A percentile compares a stretch with the other conserved stretches of the same genome.
These are phyloP conservation scores for Backusella parvicylindrica DNA, from an alignment of 192 early-diverging fungal genomes.

Conservation along the genomic window DNA sequence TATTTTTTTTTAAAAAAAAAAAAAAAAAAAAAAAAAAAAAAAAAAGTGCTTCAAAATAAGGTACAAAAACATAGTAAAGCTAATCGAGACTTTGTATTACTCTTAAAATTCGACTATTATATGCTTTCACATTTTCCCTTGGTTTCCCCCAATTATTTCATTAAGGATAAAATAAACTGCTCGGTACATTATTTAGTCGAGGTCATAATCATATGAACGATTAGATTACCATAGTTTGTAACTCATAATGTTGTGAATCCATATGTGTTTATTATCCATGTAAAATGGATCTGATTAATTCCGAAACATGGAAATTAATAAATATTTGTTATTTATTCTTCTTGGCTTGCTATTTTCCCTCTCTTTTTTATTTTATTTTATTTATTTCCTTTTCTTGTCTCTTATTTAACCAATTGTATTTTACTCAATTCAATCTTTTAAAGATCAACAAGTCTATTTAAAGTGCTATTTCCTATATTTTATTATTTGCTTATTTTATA, in stretches of 20 bases:
- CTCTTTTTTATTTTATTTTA: background rate
- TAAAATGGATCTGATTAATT: background rate
- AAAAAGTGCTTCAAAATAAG: background rate
- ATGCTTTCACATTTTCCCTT: background rate
- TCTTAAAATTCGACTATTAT: conserved; percentile 7
- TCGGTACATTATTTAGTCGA: background rate
- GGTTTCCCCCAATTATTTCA: background rate
- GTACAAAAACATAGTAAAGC: background rate
- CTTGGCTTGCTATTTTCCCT: background rate
- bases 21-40: no score
- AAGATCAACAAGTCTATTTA: background rate
- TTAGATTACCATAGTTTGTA: background rate
- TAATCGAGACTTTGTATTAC: background rate
- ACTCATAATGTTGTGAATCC: background rate
- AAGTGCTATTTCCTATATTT: background rate
- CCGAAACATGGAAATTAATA: background rate
- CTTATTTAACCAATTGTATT: background rate
- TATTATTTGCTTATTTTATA: background rate
- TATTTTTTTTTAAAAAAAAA: no score
- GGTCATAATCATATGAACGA: background rate
- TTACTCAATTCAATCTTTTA: background rate
- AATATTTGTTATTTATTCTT: no score
- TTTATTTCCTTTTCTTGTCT: conserved; percentile 1
- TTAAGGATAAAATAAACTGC: background rate
- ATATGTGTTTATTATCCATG: background rate